Evolutionary conservation across 495 filamentous ascomycete genomes (phyloP).

Genomic region (Xylaria acuta): DNA sequence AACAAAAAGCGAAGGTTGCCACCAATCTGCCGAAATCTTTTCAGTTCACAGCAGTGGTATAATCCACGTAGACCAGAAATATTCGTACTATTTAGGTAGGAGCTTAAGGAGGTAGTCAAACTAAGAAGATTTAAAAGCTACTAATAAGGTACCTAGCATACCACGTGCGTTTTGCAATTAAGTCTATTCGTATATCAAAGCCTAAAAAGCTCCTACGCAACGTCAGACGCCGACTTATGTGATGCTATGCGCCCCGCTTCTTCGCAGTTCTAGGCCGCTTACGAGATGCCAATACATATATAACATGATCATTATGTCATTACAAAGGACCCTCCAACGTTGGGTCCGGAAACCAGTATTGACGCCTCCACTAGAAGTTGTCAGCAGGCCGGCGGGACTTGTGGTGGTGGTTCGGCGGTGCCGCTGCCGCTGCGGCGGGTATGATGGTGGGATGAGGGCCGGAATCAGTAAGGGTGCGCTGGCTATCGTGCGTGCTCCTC

Average conservation of each 20-base stretch:
- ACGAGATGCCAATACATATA: not conserved
- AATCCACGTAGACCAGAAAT: not conserved
- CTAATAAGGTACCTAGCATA: not conserved
- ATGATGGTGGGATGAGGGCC: constrained; percentile 8
- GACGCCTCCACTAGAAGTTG: constrained; percentile 12
- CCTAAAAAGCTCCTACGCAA: not conserved
- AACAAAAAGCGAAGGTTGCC: not conserved
- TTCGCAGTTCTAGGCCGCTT: constrained; percentile 1
- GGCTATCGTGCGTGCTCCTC: constrained; percentile 34
- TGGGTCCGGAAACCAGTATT: not conserved
- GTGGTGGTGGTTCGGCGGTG: not conserved
- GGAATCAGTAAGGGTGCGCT: constrained; percentile 32
- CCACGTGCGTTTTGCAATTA: not conserved
- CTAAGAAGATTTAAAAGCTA: not conserved
- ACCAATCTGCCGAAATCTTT: too few relatives aligned
- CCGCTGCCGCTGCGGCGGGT: constrained; percentile 11
- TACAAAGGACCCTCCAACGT: not conserved
- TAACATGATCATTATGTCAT: constrained; percentile 18
- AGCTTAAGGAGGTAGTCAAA: not conserved
- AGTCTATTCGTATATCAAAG: not conserved
- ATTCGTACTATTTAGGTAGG: not conserved
- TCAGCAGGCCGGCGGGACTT: constrained; percentile 18
- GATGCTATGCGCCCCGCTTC: not conserved
- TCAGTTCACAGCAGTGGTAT: not conserved
- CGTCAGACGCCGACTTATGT: not conserved